A percentile compares a stretch with the other conserved stretches of the same genome.
Evolutionary conservation across 306 rosid genomes (phyloP).

Genomic region (Quercus aquifolioides): DNA sequence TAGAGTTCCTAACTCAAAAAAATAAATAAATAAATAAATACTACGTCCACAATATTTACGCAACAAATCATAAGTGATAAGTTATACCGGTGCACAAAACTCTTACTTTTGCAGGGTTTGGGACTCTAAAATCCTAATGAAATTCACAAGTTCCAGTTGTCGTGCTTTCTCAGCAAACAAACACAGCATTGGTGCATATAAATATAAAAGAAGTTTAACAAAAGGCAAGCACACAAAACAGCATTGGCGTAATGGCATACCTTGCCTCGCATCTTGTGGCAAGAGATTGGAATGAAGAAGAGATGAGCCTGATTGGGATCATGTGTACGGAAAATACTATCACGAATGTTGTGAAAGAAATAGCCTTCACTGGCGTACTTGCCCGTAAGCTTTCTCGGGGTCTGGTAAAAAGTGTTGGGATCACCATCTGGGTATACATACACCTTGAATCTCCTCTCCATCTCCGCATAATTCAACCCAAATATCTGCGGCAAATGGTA

Average conservation of each 20-base stretch:
- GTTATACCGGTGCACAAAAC: no score
- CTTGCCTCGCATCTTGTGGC: conserved; percentile 99
- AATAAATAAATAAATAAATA: no score
- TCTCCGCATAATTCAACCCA: conserved; percentile 64
- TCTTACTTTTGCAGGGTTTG: no score
- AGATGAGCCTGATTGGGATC: conserved; percentile 84
- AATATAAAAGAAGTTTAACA: neutral
- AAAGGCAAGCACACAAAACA: neutral
- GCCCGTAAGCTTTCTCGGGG: conserved; percentile 93
- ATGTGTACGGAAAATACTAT: conserved; percentile 68
- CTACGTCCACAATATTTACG: fast-evolving
- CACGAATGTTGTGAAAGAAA: conserved; percentile 89
- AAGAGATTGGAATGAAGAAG: conserved; percentile 90
- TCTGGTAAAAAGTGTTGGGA: conserved; percentile 86
- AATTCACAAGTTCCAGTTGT: neutral
- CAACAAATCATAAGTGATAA: no score
- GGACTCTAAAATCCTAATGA: neutral
- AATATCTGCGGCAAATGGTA: conserved; percentile 77
- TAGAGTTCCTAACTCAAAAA: no score
- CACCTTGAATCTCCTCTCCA: conserved; percentile 83
- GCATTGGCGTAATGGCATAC: conserved; percentile 25
- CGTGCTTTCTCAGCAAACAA: neutral
- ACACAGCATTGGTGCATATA: neutral
- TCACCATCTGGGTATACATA: conserved; percentile 91
- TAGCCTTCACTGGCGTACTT: conserved; percentile 93